These are phyloP conservation scores for Kluyveromyces starmeri DNA, from an alignment of 805 yeast genomes.

Conservation along the genomic window DNA sequence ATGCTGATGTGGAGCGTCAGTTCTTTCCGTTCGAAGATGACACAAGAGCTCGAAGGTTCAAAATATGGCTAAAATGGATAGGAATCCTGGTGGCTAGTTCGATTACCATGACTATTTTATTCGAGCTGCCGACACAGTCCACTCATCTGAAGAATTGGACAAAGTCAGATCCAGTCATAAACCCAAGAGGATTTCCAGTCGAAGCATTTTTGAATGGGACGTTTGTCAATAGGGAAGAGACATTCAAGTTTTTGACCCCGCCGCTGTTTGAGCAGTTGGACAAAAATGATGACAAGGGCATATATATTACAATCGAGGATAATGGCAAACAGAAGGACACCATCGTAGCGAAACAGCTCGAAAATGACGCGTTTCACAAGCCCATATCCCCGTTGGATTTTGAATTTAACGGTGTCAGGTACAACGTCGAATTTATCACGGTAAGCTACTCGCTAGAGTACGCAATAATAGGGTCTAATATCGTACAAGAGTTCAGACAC, in stretches of 20 bases:
- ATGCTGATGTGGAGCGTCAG: slow-evolving; percentile 2
- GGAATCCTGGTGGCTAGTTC: neutral
- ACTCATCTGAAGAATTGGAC: neutral
- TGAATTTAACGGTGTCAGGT: slow-evolving; percentile 32
- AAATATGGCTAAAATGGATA: neutral
- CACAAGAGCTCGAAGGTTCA: neutral
- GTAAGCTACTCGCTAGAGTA: slow-evolving; percentile 38
- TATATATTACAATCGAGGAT: slow-evolving; percentile 24
- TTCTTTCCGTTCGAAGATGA: neutral
- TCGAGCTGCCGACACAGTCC: neutral
- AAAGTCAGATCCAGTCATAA: neutral
- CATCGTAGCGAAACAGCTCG: slow-evolving; percentile 26
- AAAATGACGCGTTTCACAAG: slow-evolving; percentile 17
- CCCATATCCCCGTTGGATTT: slow-evolving; percentile 30
- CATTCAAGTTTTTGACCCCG: slow-evolving; percentile 22
- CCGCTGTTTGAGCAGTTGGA: slow-evolving; percentile 7
- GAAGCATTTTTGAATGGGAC: slow-evolving; percentile 20
- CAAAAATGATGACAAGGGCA: slow-evolving; percentile 36
- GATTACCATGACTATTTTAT: neutral
- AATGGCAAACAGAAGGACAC: slow-evolving; percentile 9
- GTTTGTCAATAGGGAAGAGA: slow-evolving; percentile 15
- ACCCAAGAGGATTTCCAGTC: slow-evolving; percentile 12
- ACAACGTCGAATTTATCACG: slow-evolving; percentile 34
- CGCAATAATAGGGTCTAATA: slow-evolving; percentile 50
- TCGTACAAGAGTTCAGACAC: slow-evolving; percentile 52